Conservation (phyloP, 164 flowering plant species). For the Stephania yunnanensis region DNA sequence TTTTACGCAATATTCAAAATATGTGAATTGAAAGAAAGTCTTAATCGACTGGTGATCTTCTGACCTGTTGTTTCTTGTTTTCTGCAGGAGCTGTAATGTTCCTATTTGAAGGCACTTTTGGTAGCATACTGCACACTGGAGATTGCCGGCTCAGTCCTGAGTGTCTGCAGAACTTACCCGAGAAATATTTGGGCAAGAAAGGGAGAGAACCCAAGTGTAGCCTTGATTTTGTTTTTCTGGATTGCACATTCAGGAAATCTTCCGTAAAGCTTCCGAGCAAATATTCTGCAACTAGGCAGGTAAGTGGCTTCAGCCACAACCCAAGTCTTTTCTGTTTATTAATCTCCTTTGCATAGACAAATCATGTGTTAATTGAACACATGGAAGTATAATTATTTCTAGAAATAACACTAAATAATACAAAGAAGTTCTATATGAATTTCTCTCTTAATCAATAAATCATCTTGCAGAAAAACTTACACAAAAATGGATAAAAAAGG, state of each 20-base stretch:
- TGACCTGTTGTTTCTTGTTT: constrained; percentile 16
- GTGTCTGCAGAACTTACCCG: constrained; percentile 56
- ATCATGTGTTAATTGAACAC: not conserved
- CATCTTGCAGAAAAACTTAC: not conserved
- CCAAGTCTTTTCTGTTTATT: not conserved
- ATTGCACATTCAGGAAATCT: constrained; percentile 76
- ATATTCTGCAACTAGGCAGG: constrained; percentile 64
- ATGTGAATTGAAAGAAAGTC: not conserved
- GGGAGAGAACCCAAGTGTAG: constrained; percentile 41
- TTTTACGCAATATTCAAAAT: not conserved
- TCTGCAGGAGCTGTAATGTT: constrained; percentile 86
- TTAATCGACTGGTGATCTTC: constrained; percentile 11
- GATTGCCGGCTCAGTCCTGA: constrained; percentile 81
- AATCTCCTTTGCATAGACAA: not conserved
- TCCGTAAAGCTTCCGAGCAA: constrained; percentile 52
- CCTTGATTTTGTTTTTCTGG: constrained; percentile 71
- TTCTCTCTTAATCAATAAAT: not conserved
- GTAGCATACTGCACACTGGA: constrained; percentile 83
- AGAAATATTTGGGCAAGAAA: constrained; percentile 53
- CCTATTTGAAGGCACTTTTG: constrained; percentile 80
- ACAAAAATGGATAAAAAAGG: not conserved
- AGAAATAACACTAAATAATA: too few species aligned
- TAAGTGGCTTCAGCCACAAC: constrained; percentile 15
- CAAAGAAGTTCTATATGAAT: too few species aligned
- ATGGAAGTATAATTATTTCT: too few species aligned